Conservation (phyloP, 768 basidiomycete species). For the Tylopilus sp. region DNA sequence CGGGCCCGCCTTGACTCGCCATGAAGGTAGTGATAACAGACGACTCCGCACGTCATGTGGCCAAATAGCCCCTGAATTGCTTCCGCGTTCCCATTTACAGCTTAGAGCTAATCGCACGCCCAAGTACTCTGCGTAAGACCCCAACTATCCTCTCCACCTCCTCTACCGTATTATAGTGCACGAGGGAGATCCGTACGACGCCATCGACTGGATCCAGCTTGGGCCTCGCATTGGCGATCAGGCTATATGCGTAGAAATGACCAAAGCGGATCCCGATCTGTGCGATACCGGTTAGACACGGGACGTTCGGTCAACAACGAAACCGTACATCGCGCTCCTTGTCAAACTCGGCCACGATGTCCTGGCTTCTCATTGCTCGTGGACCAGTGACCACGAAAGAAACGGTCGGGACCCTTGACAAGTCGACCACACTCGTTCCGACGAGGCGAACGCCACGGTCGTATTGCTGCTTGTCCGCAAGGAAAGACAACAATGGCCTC, state of each 20-base stretch:
- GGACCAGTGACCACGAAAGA: slow-evolving; percentile 67
- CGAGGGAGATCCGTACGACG: slow-evolving; percentile 70
- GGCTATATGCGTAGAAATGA: slow-evolving; percentile 73
- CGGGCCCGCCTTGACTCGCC: slow-evolving; percentile 44
- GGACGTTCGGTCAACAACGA: not conserved
- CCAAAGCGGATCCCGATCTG: slow-evolving; percentile 79
- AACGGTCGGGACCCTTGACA: slow-evolving; percentile 60
- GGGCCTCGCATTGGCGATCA: slow-evolving; percentile 51
- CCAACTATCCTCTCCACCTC: slow-evolving; percentile 62
- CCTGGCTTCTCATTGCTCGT: slow-evolving; percentile 53
- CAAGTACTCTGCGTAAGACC: slow-evolving; percentile 51
- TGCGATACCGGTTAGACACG: not conserved
- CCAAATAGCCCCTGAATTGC: not conserved
- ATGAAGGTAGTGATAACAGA: too few species aligned
- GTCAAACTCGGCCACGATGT: slow-evolving; percentile 65
- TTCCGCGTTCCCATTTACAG: not conserved
- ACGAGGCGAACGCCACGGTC: slow-evolving; percentile 65
- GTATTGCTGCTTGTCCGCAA: slow-evolving; percentile 46
- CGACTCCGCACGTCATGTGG: not conserved
- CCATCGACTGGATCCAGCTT: slow-evolving; percentile 60
- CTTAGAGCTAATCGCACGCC: not conserved
- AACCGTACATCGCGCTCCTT: slow-evolving; percentile 54
- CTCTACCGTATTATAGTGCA: slow-evolving; percentile 75
- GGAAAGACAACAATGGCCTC: slow-evolving; percentile 50
- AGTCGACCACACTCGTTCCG: slow-evolving; percentile 48